A percentile compares a stretch with the other conserved stretches of the same genome.
These are phyloP conservation scores for Kalmanozyma brasiliensis DNA, from an alignment of 1,284 basidiomycete genomes.

Conservation along the genomic window DNA sequence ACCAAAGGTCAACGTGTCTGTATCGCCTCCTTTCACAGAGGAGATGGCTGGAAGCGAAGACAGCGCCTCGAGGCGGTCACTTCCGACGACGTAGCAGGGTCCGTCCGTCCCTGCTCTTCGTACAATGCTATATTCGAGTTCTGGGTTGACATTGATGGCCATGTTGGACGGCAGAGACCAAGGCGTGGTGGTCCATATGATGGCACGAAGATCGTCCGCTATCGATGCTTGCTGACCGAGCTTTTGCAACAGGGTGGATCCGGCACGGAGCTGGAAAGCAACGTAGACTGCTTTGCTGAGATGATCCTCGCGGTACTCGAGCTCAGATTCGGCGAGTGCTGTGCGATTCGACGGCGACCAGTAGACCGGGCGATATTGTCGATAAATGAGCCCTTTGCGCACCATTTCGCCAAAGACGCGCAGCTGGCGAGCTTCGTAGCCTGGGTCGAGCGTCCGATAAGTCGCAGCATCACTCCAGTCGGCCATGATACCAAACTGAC, in stretches of 20 bases:
- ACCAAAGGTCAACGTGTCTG: conserved; percentile 23
- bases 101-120: conserved; percentile 64
- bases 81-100: conserved; percentile 75
- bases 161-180: conserved; percentile 97
- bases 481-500: conserved; percentile 88
- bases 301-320: conserved; percentile 89
- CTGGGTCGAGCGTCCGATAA: conserved; percentile 77
- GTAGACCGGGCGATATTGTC: conserved; percentile 88
- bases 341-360: conserved; percentile 95
- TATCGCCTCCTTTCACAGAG: not conserved
- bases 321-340: conserved; percentile 93
- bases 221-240: conserved; percentile 55
- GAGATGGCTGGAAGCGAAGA: conserved; percentile 8
- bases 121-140: conserved; percentile 79
- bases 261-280: conserved; percentile 72
- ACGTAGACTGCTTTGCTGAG: conserved; percentile 89
- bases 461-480: conserved; percentile 83
- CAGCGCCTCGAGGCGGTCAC: conserved; percentile 73
- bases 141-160: conserved; percentile 85
- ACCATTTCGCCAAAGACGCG: conserved; percentile 89
- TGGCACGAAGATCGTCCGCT: conserved; percentile 71
- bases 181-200: conserved; percentile 99
- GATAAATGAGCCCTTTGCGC: conserved; percentile 79
- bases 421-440: conserved; percentile 89
- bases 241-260: conserved; percentile 17